phyloP scores from a whole-genome alignment of 768 basidiomycete species.

The Tephrocybe rancida region DNA sequence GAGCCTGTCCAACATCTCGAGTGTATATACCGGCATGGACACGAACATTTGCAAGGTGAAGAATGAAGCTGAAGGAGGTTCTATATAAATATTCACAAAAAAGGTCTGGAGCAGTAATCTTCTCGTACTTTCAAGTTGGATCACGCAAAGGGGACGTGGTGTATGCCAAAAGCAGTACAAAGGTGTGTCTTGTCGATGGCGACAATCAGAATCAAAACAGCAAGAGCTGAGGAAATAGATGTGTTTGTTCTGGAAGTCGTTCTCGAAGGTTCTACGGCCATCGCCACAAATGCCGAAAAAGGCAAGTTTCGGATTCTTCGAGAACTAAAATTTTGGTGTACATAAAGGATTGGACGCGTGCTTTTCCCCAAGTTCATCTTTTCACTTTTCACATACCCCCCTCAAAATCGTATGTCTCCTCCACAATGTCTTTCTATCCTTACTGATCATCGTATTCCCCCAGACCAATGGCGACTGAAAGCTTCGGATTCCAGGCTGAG shows the following conservation, averaged over 20 bases:
- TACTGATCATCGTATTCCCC: slow-evolving; percentile 1
- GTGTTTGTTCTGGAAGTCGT: slow-evolving; percentile 18
- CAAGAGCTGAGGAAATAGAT: neutral
- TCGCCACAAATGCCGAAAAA: slow-evolving; percentile 34
- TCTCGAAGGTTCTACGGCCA: slow-evolving; percentile 44
- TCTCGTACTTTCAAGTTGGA: no score
- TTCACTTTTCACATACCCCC: slow-evolving; percentile 21
- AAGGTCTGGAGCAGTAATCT: no score
- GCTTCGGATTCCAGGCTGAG: slow-evolving; percentile 98
- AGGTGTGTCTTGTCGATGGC: neutral
- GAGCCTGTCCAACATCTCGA: no score
- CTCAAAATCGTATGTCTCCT: slow-evolving; percentile 16
- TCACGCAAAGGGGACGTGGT: neutral
- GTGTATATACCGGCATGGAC: no score
- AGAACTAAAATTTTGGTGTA: slow-evolving; percentile 43
- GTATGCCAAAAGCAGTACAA: neutral
- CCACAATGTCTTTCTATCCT: slow-evolving; percentile 2
- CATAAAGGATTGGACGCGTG: slow-evolving; percentile 34
- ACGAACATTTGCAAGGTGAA: no score
- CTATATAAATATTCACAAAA: no score
- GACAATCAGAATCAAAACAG: neutral
- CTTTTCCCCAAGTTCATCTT: slow-evolving; percentile 24
- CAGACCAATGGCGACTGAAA: slow-evolving; percentile 72
- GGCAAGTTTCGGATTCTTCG: slow-evolving; percentile 53
- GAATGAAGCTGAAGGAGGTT: no score